Conservation (phyloP, 1,284 basidiomycete species). For the Tylopilus sp. region DNA sequence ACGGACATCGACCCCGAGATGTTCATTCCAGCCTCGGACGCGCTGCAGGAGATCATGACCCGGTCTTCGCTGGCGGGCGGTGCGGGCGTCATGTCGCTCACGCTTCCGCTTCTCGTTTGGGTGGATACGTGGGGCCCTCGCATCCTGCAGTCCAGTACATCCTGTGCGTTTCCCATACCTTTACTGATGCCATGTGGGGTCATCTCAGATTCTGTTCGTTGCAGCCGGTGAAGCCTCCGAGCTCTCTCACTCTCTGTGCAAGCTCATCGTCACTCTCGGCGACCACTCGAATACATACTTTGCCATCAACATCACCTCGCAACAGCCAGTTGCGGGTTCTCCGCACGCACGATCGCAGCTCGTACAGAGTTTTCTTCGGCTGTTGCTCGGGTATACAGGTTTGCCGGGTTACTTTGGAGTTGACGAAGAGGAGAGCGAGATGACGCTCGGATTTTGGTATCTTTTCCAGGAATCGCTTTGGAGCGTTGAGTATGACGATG, state of each 20-base stretch:
- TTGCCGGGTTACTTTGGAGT: constrained; percentile 72
- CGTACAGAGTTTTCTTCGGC: constrained; percentile 67
- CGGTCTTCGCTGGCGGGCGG: constrained; percentile 71
- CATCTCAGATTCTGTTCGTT: not conserved
- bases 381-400: constrained; percentile 73
- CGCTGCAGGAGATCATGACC: constrained; percentile 73
- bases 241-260: constrained; percentile 66
- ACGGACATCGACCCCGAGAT: constrained; percentile 43
- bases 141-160: constrained; percentile 50
- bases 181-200: not conserved
- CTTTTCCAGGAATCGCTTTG: constrained; percentile 85
- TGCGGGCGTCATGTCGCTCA: constrained; percentile 66
- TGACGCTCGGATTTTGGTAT: constrained; percentile 85
- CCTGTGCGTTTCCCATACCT: constrained; percentile 31
- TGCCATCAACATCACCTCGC: constrained; percentile 60
- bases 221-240: constrained; percentile 47
- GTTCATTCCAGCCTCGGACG: constrained; percentile 65
- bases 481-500: constrained; percentile 61
- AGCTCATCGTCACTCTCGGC: constrained; percentile 74
- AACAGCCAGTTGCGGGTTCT: constrained; percentile 29
- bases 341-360: constrained; percentile 41
- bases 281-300: constrained; percentile 85
- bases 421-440: constrained; percentile 83
- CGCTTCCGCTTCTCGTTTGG: constrained; percentile 81
- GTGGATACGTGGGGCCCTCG: constrained; percentile 49